A percentile compares a stretch with the other conserved stretches of the same genome.
phyloP scores from a whole-genome alignment of 495 filamentous ascomycete species.

The Aspergillus leporis region DNA sequence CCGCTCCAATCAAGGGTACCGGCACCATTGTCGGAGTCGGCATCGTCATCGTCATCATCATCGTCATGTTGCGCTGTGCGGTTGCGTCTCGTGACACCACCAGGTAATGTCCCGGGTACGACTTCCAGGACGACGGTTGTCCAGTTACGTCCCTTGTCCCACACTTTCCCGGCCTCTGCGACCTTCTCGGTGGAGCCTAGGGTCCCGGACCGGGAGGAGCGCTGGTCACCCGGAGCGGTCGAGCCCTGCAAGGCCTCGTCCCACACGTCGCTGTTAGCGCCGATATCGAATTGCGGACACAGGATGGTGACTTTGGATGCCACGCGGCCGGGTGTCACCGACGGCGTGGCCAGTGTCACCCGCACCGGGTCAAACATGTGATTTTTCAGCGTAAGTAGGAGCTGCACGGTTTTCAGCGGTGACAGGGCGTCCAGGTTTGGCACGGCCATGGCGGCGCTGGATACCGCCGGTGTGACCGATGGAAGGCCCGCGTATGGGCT shows the following conservation, averaged over 20 bases:
- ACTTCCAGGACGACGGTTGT: slow-evolving; percentile 90
- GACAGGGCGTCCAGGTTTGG: slow-evolving; percentile 53
- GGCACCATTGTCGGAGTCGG: slow-evolving; percentile 7
- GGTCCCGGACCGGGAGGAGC: slow-evolving; percentile 11
- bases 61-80: slow-evolving; percentile 14
- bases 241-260: slow-evolving; percentile 75
- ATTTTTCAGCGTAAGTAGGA: slow-evolving; percentile 86
- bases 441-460: slow-evolving; percentile 21
- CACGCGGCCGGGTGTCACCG: slow-evolving; percentile 74
- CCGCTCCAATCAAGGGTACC: slow-evolving; percentile 26
- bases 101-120: slow-evolving; percentile 61
- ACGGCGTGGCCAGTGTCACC: slow-evolving; percentile 83
- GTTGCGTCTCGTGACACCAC: slow-evolving; percentile 8
- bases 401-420: slow-evolving; percentile 73
- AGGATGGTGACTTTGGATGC: slow-evolving; percentile 83
- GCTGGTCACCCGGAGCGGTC: slow-evolving; percentile 18
- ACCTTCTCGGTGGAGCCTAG: slow-evolving; percentile 51
- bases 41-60: slow-evolving; percentile 17
- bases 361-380: slow-evolving; percentile 88
- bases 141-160: slow-evolving; percentile 94
- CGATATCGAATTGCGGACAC: slow-evolving; percentile 92
- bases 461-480: slow-evolving; percentile 25
- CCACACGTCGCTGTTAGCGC: slow-evolving; percentile 93
- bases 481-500: slow-evolving; percentile 23
- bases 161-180: slow-evolving; percentile 90